Base-by-base conservation (phyloP, 1,284 basidiomycete genomes). In the Malassezia arunalokei region DNA sequence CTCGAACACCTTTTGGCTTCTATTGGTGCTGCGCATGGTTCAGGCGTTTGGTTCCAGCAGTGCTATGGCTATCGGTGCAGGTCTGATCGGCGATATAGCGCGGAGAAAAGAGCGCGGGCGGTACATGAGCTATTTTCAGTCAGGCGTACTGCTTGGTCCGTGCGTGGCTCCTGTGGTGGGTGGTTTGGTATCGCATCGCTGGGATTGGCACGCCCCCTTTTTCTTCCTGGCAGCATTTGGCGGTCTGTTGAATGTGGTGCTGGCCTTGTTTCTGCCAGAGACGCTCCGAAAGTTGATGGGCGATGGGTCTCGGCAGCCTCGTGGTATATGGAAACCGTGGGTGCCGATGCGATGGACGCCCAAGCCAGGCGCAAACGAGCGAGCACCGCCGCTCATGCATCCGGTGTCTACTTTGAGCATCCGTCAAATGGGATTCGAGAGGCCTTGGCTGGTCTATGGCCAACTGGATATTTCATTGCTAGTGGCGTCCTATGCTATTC, bases 221-320 rank as follows among this genome's bases (percentile, higher is more conserved):
- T 87, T 84, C 84, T 84, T 87, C 64, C 73, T 86, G 6, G 79
- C 78, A 50, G 86, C 85, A 5, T 65, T 79, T 0, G 76, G 82
- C 6, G 79, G 76, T 0, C 57, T 76, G 5, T 81, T 81, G 60
- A 75, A 80, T 28, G 35, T 83, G 6, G 66, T 77, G 31, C 77
- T 84, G 58, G 14, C 49, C 42, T 79, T 80, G 8, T 76, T 82
- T 55, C 73, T 83, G 8, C 83, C 82, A 8, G 83, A 84, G 66
- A 83, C 83, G 0, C 67, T 83, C 5, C 77, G 78, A 6, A 75
- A 51, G 1, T 60, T 75, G 11, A 69, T 74, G 27, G 73, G 73
- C 14, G 65, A 74, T 54, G 74, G 74, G 20, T 41, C 38, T 20
- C 62, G 58, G 32, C 58, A 65, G 8, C 65, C 47, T 3, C 17